Evolutionary conservation across 805 yeast species (phyloP).

Genomic region (Wickerhamomyces ciferrii): DNA sequence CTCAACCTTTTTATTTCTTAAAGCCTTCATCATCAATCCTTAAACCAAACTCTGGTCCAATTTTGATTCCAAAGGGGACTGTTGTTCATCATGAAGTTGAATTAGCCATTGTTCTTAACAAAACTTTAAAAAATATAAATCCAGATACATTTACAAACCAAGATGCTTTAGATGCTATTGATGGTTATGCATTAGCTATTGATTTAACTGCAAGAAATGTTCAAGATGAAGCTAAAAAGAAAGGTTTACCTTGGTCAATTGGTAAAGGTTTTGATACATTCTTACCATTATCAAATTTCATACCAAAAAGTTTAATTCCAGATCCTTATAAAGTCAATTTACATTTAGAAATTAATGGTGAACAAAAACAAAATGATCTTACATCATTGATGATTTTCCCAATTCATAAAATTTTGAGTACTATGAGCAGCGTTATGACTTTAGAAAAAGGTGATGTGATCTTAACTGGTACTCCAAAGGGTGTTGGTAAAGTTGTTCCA

Average conservation of each 20-base stretch:
- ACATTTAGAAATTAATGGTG: slow-evolving; percentile 64
- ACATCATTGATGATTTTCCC: slow-evolving; percentile 86
- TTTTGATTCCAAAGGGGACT: slow-evolving; percentile 77
- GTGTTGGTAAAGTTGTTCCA: slow-evolving; percentile 80
- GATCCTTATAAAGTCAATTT: slow-evolving; percentile 71
- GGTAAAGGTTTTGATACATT: slow-evolving; percentile 97
- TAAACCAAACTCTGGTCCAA: slow-evolving; percentile 63
- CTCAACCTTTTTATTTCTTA: slow-evolving; percentile 86
- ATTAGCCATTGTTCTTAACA: slow-evolving; percentile 71
- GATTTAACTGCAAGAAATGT: slow-evolving; percentile 96
- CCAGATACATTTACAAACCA: slow-evolving; percentile 48
- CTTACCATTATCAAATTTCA: slow-evolving; percentile 74
- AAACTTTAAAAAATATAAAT: slow-evolving; percentile 55
- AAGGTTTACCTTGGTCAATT: slow-evolving; percentile 95
- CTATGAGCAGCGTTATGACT: slow-evolving; percentile 87
- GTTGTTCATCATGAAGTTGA: slow-evolving; percentile 91
- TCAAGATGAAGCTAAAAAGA: slow-evolving; percentile 89
- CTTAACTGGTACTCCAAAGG: slow-evolving; percentile 96
- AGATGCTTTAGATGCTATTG: slow-evolving; percentile 74
- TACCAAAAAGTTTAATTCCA: slow-evolving; percentile 59
- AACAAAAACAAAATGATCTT: slow-evolving; percentile 63
- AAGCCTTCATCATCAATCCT: slow-evolving; percentile 84
- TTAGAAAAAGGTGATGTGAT: slow-evolving; percentile 86
- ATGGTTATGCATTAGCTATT: slow-evolving; percentile 83
- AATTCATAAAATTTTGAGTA: slow-evolving; percentile 71